Conservation (phyloP, 257 asterid species). For the Lithospermum erythrorhizon region DNA sequence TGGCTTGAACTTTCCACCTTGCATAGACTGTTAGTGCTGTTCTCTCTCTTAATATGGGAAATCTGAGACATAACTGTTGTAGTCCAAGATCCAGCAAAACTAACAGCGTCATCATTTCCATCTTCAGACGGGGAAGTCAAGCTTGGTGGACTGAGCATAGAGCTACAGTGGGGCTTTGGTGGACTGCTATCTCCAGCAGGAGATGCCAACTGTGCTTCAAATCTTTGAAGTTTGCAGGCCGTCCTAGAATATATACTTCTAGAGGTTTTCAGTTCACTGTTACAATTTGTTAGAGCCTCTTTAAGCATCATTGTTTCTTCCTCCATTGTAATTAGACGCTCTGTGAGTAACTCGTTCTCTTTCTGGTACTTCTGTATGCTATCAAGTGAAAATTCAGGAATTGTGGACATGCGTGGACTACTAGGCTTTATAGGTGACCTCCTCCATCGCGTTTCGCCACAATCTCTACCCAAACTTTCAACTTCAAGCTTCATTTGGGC, state of each 20-base stretch:
- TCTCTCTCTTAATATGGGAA: slow-evolving; percentile 48
- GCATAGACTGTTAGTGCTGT: slow-evolving; percentile 33
- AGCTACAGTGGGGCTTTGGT: slow-evolving; percentile 23
- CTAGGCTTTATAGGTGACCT: slow-evolving; percentile 38
- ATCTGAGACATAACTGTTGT: slow-evolving; percentile 33
- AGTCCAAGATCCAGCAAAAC: slow-evolving; percentile 53
- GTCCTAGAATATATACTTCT: slow-evolving; percentile 52
- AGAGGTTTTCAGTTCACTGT: slow-evolving; percentile 55
- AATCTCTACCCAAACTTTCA: slow-evolving; percentile 53
- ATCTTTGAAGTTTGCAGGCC: slow-evolving; percentile 45
- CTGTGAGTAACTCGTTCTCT: slow-evolving; percentile 55
- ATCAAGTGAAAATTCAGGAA: slow-evolving; percentile 41
- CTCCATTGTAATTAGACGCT: slow-evolving; percentile 53
- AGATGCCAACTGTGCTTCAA: slow-evolving; percentile 47
- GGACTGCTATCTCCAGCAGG: slow-evolving; percentile 34
- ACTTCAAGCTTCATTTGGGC: slow-evolving; percentile 82
- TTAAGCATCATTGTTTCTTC: slow-evolving; percentile 76
- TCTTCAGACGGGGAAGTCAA: slow-evolving; percentile 50
- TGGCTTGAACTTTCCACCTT: slow-evolving; percentile 40
- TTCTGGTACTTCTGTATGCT: slow-evolving; percentile 41
- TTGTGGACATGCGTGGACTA: not conserved
- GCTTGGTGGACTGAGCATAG: slow-evolving; percentile 35
- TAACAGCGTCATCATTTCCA: slow-evolving; percentile 45
- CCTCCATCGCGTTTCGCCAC: slow-evolving; percentile 48
- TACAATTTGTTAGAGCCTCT: slow-evolving; percentile 66